Evolutionary conservation across 2,329 filamentous ascomycete genomes (phyloP).

Genomic region (Cephalotrichum gorgonifer): DNA sequence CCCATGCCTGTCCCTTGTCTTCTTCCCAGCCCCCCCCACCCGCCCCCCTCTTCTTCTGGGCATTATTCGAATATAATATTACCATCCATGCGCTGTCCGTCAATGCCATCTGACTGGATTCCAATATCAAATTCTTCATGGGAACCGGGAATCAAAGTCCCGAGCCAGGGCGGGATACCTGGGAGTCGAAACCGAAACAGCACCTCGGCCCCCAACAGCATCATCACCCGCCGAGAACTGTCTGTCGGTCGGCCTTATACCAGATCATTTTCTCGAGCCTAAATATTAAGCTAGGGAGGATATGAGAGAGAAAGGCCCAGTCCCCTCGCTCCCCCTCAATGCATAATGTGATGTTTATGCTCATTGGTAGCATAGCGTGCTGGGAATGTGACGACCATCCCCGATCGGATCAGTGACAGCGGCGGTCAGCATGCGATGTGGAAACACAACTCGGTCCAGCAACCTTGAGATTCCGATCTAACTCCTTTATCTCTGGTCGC

Average conservation of each 20-base stretch:
- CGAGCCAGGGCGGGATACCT: not conserved
- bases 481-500: not conserved
- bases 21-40: not conserved
- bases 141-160: no score
- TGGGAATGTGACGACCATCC: constrained; percentile 2
- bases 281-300: not conserved
- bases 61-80: not conserved
- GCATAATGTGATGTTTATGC: not conserved
- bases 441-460: no score
- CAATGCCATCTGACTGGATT: not conserved
- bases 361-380: not conserved
- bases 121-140: constrained; percentile 2
- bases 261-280: not conserved
- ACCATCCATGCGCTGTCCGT: not conserved
- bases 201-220: not conserved
- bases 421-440: not conserved
- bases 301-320: no score
- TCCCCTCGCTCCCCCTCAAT: no score
- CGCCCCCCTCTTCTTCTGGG: no score
- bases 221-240: no score
- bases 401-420: constrained; percentile 1
- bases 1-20: not conserved
- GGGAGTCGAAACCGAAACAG: not conserved
- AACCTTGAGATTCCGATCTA: no score
- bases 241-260: not conserved